Conservation (phyloP, 495 filamentous ascomycete species). For the Cairneyella variabilis region DNA sequence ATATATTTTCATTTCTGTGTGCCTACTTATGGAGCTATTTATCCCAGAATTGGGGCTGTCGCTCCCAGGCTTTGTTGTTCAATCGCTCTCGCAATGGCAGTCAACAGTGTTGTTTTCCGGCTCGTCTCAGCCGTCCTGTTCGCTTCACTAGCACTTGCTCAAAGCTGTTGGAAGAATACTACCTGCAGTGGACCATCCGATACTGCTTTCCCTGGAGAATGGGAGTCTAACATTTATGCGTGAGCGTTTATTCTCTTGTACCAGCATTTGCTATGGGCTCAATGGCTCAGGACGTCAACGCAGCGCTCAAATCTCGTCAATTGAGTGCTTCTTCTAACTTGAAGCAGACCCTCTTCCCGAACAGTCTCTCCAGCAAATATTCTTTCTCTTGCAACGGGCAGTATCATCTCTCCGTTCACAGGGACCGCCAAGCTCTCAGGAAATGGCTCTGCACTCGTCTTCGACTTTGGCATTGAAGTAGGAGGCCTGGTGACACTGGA, state of each 20-base stretch:
- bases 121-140: neutral
- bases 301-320: no score
- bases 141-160: neutral
- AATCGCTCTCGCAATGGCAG: no score
- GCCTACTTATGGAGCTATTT: no score
- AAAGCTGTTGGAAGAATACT: conserved; percentile 15
- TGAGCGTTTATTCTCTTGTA: neutral
- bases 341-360: conserved; percentile 51
- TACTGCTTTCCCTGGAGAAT: conserved; percentile 47
- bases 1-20: no score
- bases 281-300: no score
- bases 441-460: conserved; percentile 47
- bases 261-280: no score
- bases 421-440: conserved; percentile 33
- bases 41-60: no score
- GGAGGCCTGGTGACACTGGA: conserved; percentile 51
- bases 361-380: conserved; percentile 46
- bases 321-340: no score
- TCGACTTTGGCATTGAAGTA: conserved; percentile 57
- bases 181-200: conserved; percentile 16
- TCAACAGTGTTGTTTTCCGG: neutral
- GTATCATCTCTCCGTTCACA: conserved; percentile 29
- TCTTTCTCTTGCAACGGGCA: conserved; percentile 36
- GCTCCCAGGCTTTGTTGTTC: no score
- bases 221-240: neutral